Conservation (phyloP, 1,284 basidiomycete species). For the Meira miltonrushii region DNA sequence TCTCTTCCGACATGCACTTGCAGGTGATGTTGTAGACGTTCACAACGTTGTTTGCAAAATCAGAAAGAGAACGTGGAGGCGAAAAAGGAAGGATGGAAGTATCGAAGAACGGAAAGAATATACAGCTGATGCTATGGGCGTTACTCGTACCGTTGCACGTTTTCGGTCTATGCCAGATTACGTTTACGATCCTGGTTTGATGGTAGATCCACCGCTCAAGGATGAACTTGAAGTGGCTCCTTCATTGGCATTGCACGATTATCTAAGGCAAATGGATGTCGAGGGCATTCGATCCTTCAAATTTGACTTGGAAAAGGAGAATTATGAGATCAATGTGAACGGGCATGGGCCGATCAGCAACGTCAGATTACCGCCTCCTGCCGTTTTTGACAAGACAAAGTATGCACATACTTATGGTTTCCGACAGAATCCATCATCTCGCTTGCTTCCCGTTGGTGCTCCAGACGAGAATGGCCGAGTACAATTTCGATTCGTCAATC, state of each 20-base stretch:
- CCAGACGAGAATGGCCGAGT: slow-evolving; percentile 75
- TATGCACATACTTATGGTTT: slow-evolving; percentile 31
- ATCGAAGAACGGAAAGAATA: slow-evolving; percentile 59
- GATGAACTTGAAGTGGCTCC: not conserved
- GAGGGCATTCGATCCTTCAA: slow-evolving; percentile 23
- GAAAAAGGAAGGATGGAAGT: slow-evolving; percentile 20
- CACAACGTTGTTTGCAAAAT: slow-evolving; percentile 30
- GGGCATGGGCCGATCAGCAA: slow-evolving; percentile 17
- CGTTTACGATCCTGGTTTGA: slow-evolving; percentile 32
- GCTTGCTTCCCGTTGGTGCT: slow-evolving; percentile 66
- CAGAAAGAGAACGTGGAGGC: slow-evolving; percentile 30
- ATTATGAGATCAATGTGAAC: slow-evolving; percentile 17
- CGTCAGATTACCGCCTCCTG: slow-evolving; percentile 39
- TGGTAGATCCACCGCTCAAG: not conserved
- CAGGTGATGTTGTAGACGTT: slow-evolving; percentile 25
- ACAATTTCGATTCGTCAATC: slow-evolving; percentile 23
- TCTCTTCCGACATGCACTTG: slow-evolving; percentile 20
- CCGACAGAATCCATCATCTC: not conserved
- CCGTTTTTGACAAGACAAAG: slow-evolving; percentile 39
- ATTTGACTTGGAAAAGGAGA: slow-evolving; percentile 25
- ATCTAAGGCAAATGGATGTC: slow-evolving; percentile 28
- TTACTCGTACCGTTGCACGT: slow-evolving; percentile 72
- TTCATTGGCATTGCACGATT: slow-evolving; percentile 2
- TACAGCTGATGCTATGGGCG: slow-evolving; percentile 69
- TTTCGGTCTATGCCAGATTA: slow-evolving; percentile 61